Evolutionary conservation across 2,329 filamentous ascomycete species (phyloP).

Genomic region (Penicillium brasilianum): DNA sequence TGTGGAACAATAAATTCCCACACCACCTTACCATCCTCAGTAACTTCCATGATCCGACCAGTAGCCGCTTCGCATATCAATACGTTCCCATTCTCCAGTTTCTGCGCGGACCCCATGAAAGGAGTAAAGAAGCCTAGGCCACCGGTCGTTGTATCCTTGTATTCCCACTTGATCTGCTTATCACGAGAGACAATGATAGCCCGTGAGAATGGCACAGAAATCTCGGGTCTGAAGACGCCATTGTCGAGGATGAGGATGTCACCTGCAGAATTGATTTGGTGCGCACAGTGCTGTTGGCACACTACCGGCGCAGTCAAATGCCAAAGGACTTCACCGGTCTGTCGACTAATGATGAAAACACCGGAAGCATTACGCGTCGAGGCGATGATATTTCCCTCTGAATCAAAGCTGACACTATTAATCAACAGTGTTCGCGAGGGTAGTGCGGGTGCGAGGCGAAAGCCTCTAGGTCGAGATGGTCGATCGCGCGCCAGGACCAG

Average conservation of each 20-base stretch:
- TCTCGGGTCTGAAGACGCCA: slow-evolving; percentile 48
- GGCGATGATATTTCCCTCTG: slow-evolving; percentile 50
- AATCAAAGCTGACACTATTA: slow-evolving; percentile 49
- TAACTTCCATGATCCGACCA: slow-evolving; percentile 54
- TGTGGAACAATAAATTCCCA: slow-evolving; percentile 54
- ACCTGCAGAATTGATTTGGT: slow-evolving; percentile 46
- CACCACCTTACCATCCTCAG: slow-evolving; percentile 45
- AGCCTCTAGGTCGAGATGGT: slow-evolving; percentile 45
- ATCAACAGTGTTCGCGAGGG: slow-evolving; percentile 50
- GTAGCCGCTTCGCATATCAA: slow-evolving; percentile 51
- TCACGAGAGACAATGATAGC: slow-evolving; percentile 48
- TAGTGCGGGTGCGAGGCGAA: slow-evolving; percentile 48
- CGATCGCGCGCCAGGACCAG: slow-evolving; percentile 53
- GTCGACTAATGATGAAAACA: slow-evolving; percentile 50
- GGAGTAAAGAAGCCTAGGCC: slow-evolving; percentile 52
- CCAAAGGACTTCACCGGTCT: slow-evolving; percentile 51
- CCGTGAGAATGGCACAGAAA: slow-evolving; percentile 50
- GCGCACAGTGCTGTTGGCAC: slow-evolving; percentile 53
- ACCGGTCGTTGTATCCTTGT: slow-evolving; percentile 44
- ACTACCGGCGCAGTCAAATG: slow-evolving; percentile 47
- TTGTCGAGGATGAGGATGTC: slow-evolving; percentile 56
- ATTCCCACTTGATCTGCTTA: slow-evolving; percentile 53
- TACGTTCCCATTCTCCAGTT: slow-evolving; percentile 49
- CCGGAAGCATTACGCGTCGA: slow-evolving; percentile 50
- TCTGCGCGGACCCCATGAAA: slow-evolving; percentile 55